Conservation (phyloP, 306 rosid genomes). For the Prunus campanulata region DNA sequence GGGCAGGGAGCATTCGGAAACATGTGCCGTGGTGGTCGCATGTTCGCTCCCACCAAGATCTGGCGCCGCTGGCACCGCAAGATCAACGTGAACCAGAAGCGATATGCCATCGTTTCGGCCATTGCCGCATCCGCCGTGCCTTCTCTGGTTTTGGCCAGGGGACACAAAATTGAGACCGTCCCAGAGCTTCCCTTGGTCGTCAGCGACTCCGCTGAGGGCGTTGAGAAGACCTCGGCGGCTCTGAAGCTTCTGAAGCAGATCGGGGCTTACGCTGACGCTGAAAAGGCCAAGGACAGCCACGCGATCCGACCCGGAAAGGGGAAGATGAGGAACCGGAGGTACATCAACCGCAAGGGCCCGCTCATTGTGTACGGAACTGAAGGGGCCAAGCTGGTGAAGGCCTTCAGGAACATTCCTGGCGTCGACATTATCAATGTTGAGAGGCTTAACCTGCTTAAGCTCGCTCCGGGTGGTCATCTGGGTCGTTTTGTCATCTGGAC, state of each 20-base stretch:
- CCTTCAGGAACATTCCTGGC: conserved; percentile 74
- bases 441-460: conserved; percentile 64
- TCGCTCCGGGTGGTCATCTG: conserved; percentile 88
- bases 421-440: conserved; percentile 72
- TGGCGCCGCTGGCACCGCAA: conserved; percentile 95
- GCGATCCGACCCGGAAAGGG: conserved; percentile 81
- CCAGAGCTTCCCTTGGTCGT: conserved; percentile 76
- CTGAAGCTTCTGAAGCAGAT: conserved; percentile 63
- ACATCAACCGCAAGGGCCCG: conserved; percentile 73
- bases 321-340: conserved; percentile 77
- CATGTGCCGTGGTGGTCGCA: conserved; percentile 94
- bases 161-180: conserved; percentile 68
- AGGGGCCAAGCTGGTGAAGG: conserved; percentile 79
- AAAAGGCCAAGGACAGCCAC: conserved; percentile 72
- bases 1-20: conserved; percentile 89
- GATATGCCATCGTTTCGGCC: conserved; percentile 82
- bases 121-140: conserved; percentile 82
- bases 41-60: conserved; percentile 94
- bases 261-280: conserved; percentile 69
- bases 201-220: conserved; percentile 64
- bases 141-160: conserved; percentile 67
- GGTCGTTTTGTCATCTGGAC: conserved; percentile 90
- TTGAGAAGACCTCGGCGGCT: conserved; percentile 72
- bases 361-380: conserved; percentile 71
- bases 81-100: conserved; percentile 75